A percentile compares a stretch with the other conserved stretches of the same genome.
Conservation (phyloP, 306 rosid genomes). For the Prunus fruticosa region DNA sequence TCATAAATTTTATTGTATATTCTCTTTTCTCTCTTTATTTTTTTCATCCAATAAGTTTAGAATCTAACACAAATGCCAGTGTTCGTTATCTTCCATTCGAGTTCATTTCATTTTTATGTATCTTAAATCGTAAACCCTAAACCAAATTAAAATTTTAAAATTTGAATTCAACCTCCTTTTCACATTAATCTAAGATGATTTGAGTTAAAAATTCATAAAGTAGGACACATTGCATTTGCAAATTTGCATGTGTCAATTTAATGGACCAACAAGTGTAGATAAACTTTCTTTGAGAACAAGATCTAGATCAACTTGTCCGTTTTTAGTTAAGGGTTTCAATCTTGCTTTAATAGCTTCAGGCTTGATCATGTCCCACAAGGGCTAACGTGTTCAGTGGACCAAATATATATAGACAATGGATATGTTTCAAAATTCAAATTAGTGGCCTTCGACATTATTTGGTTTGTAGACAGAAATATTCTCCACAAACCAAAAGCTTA, state of each 20-base stretch:
- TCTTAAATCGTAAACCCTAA: too few species aligned
- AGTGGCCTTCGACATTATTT: constrained; percentile 2
- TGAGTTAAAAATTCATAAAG: too few species aligned
- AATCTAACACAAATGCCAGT: too few species aligned
- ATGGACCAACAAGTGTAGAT: background rate
- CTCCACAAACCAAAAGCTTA: background rate
- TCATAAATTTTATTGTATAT: too few species aligned
- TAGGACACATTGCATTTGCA: too few species aligned
- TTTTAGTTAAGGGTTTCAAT: constrained; percentile 4
- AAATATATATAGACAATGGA: background rate
- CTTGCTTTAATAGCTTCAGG: background rate
- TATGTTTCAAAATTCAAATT: constrained; percentile 15
- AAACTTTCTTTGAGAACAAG: background rate
- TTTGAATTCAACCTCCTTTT: too few species aligned
- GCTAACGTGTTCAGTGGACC: background rate
- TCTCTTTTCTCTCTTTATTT: too few species aligned
- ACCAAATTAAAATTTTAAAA: too few species aligned
- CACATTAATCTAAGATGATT: too few species aligned
- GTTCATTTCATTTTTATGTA: too few species aligned
- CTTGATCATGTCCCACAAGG: constrained; percentile 2
- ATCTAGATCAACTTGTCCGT: background rate
- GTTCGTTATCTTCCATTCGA: fast-evolving
- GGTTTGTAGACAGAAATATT: background rate
- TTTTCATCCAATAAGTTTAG: too few species aligned
- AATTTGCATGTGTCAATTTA: background rate